Conservation (phyloP, 768 basidiomycete species). For the Tephrocybe sp. region DNA sequence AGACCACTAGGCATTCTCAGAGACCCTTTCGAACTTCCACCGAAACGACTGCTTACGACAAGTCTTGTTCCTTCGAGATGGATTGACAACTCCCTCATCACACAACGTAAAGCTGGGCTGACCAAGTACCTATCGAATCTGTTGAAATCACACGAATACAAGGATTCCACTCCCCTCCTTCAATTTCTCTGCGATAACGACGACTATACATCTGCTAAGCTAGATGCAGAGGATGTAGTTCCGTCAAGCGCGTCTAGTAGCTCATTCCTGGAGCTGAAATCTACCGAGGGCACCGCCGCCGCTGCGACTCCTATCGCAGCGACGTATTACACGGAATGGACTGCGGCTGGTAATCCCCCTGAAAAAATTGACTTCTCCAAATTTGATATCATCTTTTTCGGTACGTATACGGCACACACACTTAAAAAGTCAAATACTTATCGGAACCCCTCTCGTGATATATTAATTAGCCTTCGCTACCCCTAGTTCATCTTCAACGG, state of each 20-base stretch:
- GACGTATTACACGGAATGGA: slow-evolving; percentile 54
- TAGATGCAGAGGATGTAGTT: slow-evolving; percentile 43
- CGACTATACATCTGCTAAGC: slow-evolving; percentile 19
- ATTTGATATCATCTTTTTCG: slow-evolving; percentile 67
- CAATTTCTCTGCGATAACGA: slow-evolving; percentile 35
- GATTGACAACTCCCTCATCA: slow-evolving; percentile 49
- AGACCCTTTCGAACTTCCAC: slow-evolving; percentile 41
- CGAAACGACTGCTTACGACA: slow-evolving; percentile 48
- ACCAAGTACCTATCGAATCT: slow-evolving; percentile 39
- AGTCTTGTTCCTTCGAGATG: slow-evolving; percentile 50
- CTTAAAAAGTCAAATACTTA: background rate
- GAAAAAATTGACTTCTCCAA: slow-evolving; percentile 59
- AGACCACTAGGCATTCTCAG: slow-evolving; percentile 20
- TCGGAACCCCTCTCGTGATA: background rate
- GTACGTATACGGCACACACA: slow-evolving; percentile 26
- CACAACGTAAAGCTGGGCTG: slow-evolving; percentile 48
- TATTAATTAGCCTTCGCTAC: slow-evolving; percentile 59
- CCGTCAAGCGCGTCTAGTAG: slow-evolving; percentile 34
- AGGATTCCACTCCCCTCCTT: slow-evolving; percentile 28
- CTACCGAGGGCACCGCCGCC: slow-evolving; percentile 18
- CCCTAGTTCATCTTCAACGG: slow-evolving; percentile 52
- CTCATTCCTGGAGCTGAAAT: slow-evolving; percentile 12
- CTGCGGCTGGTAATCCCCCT: slow-evolving; percentile 43
- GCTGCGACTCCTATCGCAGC: slow-evolving; percentile 35
- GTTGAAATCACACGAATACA: slow-evolving; percentile 32